Evolutionary conservation across 495 filamentous ascomycete species (phyloP).

Genomic region (Xylaria bambusicola): DNA sequence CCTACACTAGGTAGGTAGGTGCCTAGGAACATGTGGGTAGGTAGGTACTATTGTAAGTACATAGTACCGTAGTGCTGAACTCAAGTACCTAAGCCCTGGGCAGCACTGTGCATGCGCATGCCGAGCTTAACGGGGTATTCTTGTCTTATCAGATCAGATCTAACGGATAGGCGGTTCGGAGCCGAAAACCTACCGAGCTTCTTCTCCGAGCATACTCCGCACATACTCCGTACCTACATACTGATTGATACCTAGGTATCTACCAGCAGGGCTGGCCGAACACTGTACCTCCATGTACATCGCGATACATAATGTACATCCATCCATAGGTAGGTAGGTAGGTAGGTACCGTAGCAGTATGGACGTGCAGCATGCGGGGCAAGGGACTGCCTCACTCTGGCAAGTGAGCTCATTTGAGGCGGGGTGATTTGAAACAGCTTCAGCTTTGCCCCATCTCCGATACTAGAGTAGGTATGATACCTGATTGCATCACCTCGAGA

Average conservation of each 20-base stretch:
- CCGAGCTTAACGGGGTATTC: not conserved
- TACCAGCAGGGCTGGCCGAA: no score
- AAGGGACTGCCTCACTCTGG: no score
- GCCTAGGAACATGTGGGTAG: no score
- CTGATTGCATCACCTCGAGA: slow-evolving; percentile 6
- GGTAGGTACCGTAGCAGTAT: not conserved
- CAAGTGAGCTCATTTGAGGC: no score
- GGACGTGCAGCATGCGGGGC: no score
- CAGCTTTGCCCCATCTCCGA: not conserved
- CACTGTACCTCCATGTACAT: no score
- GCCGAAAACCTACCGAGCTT: slow-evolving; percentile 22
- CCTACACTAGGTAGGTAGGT: no score
- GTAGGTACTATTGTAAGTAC: no score
- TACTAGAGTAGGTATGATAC: not conserved
- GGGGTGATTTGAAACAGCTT: slow-evolving; percentile 3
- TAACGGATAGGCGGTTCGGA: slow-evolving; percentile 17
- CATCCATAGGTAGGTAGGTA: not conserved
- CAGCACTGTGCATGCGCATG: not conserved
- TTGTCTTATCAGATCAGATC: slow-evolving; percentile 30
- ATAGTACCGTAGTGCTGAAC: no score
- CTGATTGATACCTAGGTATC: no score
- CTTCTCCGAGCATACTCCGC: slow-evolving; percentile 9
- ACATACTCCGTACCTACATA: not conserved
- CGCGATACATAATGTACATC: no score
- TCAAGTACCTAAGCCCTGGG: not conserved